Evolutionary conservation across 2,329 filamentous ascomycete species (phyloP), one percentile per base, ranked within the genome.

Genomic region (Paecilomyces fulvus): DNA sequence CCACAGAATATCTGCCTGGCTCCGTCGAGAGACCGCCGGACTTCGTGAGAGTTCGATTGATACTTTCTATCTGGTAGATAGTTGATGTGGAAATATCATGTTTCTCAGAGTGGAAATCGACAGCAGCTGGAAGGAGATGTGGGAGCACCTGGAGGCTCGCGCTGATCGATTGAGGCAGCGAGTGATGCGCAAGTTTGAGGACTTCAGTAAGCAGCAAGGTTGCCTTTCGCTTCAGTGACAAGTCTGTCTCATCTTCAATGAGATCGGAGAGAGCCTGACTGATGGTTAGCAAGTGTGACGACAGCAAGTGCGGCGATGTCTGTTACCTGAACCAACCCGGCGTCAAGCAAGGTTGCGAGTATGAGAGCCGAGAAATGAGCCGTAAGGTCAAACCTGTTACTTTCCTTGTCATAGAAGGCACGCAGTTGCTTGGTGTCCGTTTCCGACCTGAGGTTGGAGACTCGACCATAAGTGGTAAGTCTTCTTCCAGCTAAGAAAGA

Each of bases 11-110:
- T 56, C 71, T 70, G 55, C 74, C 75, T 3, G 71, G 63, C 28
- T 67, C 67, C 53, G 68, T 67, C 30, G 71, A 64, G 37, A 73
- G 65, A n/a, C 77, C 75, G 5, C 84, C 83, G 51, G 90, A 95
- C 56, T 91, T 83, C 68, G 95, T 95, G 12, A 99, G 76, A 0
- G 92, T 97, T 60, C 90, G 85, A 70, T 92, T 99, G 62, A 99
- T 91, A 68, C 92, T 96, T 75, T 96, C 96, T 55, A 99, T 95
- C 69, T 97, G 94, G 67, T 97, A 99, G 11, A 99, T 90, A 17
- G 95, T 95, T 7, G 90, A 87, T 7, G 90, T 92, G 6, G 92
- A 90, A 56, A 88, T 80, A 63, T 92, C 92, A 55, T 90, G 86
- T 23, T 85, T 81, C 30, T 92, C 84, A 20, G 84, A 79, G 21